phyloP scores from a whole-genome alignment of 225 moss, liverwort and hornwort genomes.

The Pleurozium schreberi region DNA sequence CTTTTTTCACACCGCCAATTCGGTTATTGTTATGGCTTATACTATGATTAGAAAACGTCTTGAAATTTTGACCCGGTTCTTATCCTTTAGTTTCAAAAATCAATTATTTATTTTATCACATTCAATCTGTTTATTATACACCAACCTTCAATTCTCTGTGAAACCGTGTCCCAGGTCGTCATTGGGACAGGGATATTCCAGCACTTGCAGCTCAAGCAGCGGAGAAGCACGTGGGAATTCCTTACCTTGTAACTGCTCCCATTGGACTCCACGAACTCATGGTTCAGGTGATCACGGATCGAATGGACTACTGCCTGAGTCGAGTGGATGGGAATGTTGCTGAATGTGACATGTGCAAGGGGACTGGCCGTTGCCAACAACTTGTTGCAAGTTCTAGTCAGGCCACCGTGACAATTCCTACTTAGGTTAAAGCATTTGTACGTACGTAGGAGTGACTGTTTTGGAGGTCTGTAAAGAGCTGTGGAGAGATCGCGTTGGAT shows the following conservation, averaged over 20 bases:
- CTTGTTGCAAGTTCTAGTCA: slow-evolving; percentile 1
- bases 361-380: slow-evolving; percentile 73
- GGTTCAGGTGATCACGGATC: slow-evolving; percentile 64
- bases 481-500: neutral
- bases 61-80: neutral
- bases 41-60: neutral
- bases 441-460: neutral
- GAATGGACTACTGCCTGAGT: slow-evolving; percentile 83
- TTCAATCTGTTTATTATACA: neutral
- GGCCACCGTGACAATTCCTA: neutral
- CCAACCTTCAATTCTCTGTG: no score
- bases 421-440: neutral
- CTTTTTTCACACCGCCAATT: neutral
- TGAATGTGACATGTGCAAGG: slow-evolving; percentile 79
- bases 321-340: slow-evolving; percentile 51
- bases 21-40: neutral
- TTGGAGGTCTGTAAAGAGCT: neutral
- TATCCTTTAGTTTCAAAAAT: neutral
- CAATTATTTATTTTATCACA: neutral
- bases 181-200: slow-evolving; percentile 93
- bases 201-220: slow-evolving; percentile 66
- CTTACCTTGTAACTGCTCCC: slow-evolving; percentile 83
- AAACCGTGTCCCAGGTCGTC: slow-evolving; percentile 43
- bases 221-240: slow-evolving; percentile 37
- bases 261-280: slow-evolving; percentile 88